Conservation (phyloP, 352 stramenopile species). For the Pythium brachiatum region DNA sequence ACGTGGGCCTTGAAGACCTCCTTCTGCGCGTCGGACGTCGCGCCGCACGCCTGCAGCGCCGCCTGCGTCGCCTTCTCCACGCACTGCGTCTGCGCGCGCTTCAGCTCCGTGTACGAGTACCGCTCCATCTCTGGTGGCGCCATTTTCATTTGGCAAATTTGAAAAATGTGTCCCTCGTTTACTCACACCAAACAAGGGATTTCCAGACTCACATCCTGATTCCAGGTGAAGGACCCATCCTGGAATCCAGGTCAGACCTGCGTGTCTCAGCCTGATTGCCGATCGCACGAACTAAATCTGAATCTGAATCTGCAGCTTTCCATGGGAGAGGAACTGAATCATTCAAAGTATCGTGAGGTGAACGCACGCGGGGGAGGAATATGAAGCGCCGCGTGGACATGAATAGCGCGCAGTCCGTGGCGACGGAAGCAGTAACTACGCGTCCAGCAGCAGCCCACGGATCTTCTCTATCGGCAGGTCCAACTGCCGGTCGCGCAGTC, state of each 20-base stretch:
- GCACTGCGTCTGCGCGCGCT: conserved; percentile 68
- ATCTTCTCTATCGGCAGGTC: not conserved
- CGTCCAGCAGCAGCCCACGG: not conserved
- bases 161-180: conserved; percentile 12
- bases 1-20: conserved; percentile 77
- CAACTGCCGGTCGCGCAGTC: not conserved
- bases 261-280: not conserved
- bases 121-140: conserved; percentile 28
- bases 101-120: conserved; percentile 78
- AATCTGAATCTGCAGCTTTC: not conserved
- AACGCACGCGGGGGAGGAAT: too few species aligned
- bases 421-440: conserved; percentile 2
- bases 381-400: conserved; percentile 17
- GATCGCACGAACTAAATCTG: not conserved
- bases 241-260: too few species aligned
- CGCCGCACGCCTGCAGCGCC: conserved; percentile 47
- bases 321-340: conserved; percentile 1
- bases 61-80: conserved; percentile 50
- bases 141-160: conserved; percentile 7
- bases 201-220: not conserved
- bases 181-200: not conserved
- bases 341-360: too few species aligned
- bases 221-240: not conserved
- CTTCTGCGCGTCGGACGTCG: conserved; percentile 53
- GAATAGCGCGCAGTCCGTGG: not conserved